phyloP scores from a whole-genome alignment of 768 basidiomycete genomes.

The Russula sp. region DNA sequence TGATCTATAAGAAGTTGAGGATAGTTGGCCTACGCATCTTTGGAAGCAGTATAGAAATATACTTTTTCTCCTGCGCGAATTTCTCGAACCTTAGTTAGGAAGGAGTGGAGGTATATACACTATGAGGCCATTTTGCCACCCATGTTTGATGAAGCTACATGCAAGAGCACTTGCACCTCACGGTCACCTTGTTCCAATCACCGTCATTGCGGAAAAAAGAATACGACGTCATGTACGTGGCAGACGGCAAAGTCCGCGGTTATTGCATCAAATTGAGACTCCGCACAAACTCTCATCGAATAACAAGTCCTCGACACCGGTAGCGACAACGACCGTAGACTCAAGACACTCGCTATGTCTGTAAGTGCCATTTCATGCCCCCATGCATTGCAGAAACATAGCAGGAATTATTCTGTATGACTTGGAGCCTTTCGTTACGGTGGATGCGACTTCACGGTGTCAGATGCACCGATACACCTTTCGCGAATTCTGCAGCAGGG shows the following conservation, averaged over 20 bases:
- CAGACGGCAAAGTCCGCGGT: not conserved
- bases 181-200: too few species aligned
- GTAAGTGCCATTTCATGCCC: slow-evolving; percentile 13
- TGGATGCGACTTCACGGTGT: slow-evolving; percentile 2
- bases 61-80: too few species aligned
- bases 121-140: too few species aligned
- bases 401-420: not conserved
- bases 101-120: too few species aligned
- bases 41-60: too few species aligned
- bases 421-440: not conserved
- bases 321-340: slow-evolving; percentile 15
- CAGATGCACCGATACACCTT: not conserved
- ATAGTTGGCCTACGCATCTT: too few species aligned
- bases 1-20: too few species aligned
- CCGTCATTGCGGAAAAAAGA: too few species aligned
- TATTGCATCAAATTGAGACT: slow-evolving; percentile 8
- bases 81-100: too few species aligned
- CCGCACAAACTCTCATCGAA: slow-evolving; percentile 14
- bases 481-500: not conserved
- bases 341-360: slow-evolving; percentile 18
- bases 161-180: too few species aligned
- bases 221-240: too few species aligned
- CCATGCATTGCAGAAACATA: not conserved
- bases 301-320: slow-evolving; percentile 9
- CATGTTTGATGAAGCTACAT: too few species aligned